Evolutionary conservation across 2,329 filamentous ascomycete genomes (phyloP), one percentile per base, ranked within the genome.

Genomic region (Cryphonectria parasitica): DNA sequence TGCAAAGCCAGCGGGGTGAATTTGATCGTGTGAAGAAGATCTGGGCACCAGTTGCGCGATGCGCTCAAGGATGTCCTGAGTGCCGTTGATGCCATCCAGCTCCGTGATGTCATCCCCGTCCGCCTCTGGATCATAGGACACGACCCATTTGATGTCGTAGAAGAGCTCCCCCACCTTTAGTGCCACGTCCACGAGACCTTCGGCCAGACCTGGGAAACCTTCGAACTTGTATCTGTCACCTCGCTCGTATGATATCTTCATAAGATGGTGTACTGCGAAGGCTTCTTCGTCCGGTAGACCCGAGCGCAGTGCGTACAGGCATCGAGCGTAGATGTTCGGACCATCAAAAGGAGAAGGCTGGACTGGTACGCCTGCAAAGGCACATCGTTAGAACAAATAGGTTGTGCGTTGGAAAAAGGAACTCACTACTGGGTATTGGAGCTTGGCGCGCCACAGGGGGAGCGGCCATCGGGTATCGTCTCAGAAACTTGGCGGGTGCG

Each of bases 171-270:
- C 92, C 56, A 97, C 87, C 73, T 95, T 89, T 65, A 98, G 84
- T 1, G 92, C 90, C 77, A 97, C 97, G 72, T 94, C 92, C 69
- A 97, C 90, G 13, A 99, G 86, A 3, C 93, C 92, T 80, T 98
- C 96, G 0, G 94, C 93, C 39, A 99, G 86, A 13, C 93, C 91
- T 1, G 93, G 91, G 75, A 98, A 98, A 6, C 93, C 92, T 75
- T 97, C 94, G 75, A 98, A 98, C 72, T 93, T 92, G 82, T 97
- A 98, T 80, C 97, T 97, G 79, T 98, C 96, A 62, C 95, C 95
- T 60, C 95, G 89, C 80, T 98, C 95, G 77, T 91, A 96, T 0
- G 95, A 98, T 39, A 98, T 98, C 79, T 97, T 97, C 71, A 98
- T 94, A 4, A 98, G 83, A 76, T 98, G 95, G 76, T 97, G 94